Evolutionary conservation across 2,329 filamentous ascomycete species (phyloP), one percentile per base, ranked within the genome.

Genomic region (Pseudogymnoascus sp.): DNA sequence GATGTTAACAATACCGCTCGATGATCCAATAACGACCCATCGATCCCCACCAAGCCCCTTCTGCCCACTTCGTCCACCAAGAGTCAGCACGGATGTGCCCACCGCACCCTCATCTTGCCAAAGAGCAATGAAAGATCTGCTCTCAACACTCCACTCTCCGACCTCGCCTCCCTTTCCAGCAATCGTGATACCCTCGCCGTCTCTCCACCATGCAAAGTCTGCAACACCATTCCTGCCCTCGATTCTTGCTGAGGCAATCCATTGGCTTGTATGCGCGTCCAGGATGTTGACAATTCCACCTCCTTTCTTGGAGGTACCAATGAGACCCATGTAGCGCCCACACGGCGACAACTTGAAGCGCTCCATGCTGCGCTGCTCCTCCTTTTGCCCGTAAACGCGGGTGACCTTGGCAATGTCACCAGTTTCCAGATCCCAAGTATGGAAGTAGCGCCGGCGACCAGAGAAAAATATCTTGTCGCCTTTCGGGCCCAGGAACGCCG

Each of bases 21-120:
- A 89, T 63, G 88, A 92, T 9, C 94, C 94, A 44, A 97, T 79
- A 0, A 90, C 92, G 11, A 97, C 84, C 92, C 92, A 99, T 62
- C 90, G 82, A 74, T 96, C 90, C 3, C 87, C 87, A 26, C 92
- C 93, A 3, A 92, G 77, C 47, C 76, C 75, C 3, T 72, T 71
- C 7, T 86, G 82, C 66, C 75, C 82, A 0, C 86, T 87, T 29
- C 79, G 79, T 0, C 89, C 89, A 35, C 94, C 93, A 2, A 97
- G 81, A 2, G 86, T 84, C 60, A 99, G 78, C 15, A 90, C 88
- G 0, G 92, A 96, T 10, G 88, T 92, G 60, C 89, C 92, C 13
- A 95, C 86, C 33, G 88, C 90, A 63, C 94, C 94, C 68, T 96
- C 91, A 69, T 99, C 94, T 58, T 84, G 81, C 94, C 94, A 99